Conservation (phyloP, 1,139 yeast species). For the Saccharomyces hybrid region DNA sequence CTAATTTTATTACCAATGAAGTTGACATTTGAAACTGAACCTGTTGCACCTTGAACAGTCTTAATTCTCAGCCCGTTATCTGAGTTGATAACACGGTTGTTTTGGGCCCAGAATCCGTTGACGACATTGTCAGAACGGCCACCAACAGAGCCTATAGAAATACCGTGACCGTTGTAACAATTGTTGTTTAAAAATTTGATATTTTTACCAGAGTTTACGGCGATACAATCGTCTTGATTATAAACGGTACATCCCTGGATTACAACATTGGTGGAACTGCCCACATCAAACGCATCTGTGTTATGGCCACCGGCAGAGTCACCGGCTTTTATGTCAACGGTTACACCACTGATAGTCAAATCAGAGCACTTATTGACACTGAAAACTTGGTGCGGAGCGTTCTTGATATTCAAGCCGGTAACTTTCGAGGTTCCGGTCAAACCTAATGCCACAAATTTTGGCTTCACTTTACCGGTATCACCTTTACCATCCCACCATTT, state of each 20-base stretch:
- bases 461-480: constrained; percentile 13
- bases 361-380: constrained; percentile 7
- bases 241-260: constrained; percentile 9
- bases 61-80: constrained; percentile 17
- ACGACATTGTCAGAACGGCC: constrained; percentile 10
- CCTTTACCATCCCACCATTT: constrained; percentile 18
- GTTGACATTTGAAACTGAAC: constrained; percentile 10
- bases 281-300: constrained; percentile 17
- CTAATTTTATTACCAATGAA: constrained; percentile 8
- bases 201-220: constrained; percentile 14
- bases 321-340: constrained; percentile 13
- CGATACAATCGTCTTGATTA: constrained; percentile 17
- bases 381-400: constrained; percentile 13
- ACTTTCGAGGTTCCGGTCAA: constrained; percentile 8
- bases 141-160: constrained; percentile 17
- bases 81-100: constrained; percentile 9
- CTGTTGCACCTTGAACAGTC: constrained; percentile 13
- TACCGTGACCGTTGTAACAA: constrained; percentile 17
- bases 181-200: constrained; percentile 10
- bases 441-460: constrained; percentile 12
- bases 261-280: constrained; percentile 7
- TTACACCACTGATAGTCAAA: constrained; percentile 8
- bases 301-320: constrained; percentile 10
- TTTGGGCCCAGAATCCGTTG: constrained; percentile 7
- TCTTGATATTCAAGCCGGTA: constrained; percentile 10